Evolutionary conservation across 805 yeast genomes (phyloP), one percentile per base, ranked within the genome.

Genomic region (Schwanniomyces pseudopolymorphus): DNA sequence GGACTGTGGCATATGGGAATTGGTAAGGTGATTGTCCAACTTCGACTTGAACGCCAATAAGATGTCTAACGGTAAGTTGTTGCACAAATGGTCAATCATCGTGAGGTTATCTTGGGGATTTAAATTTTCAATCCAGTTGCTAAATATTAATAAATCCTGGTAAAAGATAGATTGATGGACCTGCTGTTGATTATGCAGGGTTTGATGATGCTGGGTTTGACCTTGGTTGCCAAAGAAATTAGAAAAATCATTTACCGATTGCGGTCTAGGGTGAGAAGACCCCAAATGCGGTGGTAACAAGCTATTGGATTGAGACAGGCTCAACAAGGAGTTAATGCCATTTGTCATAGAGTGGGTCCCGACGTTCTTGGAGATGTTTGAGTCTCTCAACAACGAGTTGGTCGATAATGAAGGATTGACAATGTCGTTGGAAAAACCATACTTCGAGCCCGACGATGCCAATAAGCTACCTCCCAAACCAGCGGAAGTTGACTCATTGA

Each of bases 21-120:
- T 53, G 31, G 56, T 46, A 52, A 72, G 60, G 51, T 66, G 70
- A 40, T 46, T 60, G 48, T 78, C 83, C 45, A 81, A 53, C 52
- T 74, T 76, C 25, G 74, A 57, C 57, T 73, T 77, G 45, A 81
- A 76, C 42, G 79, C 70, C 28, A 72, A 65, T 50, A 80, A 60
- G 13, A 77, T 74, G 51, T 81, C 85, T 45, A 77, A 74, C 7
- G 80, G 76, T 52, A 81, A 62, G 47, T 69, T 68, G 40, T 74
- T 66, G 48, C 83, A 67, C 59, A 81, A 63, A 57, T 79, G 76
- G 54, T 81, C 85, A 48, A 80, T 70, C 62, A 80, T 76, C 42
- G 77, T 66, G 46, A 77, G 67, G 52, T 72, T 79, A 50, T 81
- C 84, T 39, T 71, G 72, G n/a, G 78, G 72, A 40, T 67, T 70